phyloP scores from a whole-genome alignment of 1,284 basidiomycete species.

The Cystobasidiaceae sp. region DNA sequence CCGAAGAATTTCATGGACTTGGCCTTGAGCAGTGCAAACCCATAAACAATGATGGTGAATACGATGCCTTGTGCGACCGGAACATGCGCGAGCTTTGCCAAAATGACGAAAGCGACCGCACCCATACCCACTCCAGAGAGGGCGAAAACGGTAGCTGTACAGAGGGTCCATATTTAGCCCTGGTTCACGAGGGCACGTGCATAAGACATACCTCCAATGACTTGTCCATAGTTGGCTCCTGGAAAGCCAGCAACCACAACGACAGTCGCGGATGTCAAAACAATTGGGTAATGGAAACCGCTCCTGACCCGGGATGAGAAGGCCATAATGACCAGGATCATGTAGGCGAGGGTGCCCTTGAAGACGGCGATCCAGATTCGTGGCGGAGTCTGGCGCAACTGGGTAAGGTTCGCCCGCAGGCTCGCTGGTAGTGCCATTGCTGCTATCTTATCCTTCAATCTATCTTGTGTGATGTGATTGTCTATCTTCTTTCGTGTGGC shows the following conservation, averaged over 20 bases:
- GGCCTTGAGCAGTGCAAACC: slow-evolving; percentile 32
- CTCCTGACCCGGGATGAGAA: slow-evolving; percentile 42
- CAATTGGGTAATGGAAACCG: slow-evolving; percentile 40
- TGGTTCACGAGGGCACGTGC: not conserved
- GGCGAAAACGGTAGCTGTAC: slow-evolving; percentile 35
- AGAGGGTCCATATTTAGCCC: not conserved
- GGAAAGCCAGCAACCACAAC: slow-evolving; percentile 44
- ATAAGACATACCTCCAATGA: slow-evolving; percentile 36
- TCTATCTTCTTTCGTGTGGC: too few species aligned
- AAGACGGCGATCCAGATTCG: slow-evolving; percentile 19
- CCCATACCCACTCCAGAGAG: slow-evolving; percentile 44
- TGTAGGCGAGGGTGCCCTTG: slow-evolving; percentile 43
- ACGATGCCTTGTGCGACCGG: slow-evolving; percentile 47
- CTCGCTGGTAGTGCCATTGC: not conserved
- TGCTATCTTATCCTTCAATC: too few species aligned
- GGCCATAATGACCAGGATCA: slow-evolving; percentile 44
- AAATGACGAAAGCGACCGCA: slow-evolving; percentile 44
- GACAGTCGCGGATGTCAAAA: slow-evolving; percentile 40
- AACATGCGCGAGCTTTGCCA: slow-evolving; percentile 43
- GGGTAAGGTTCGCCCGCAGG: not conserved
- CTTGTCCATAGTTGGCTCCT: slow-evolving; percentile 41
- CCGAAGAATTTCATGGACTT: slow-evolving; percentile 41
- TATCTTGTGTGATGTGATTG: too few species aligned
- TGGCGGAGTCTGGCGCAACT: slow-evolving; percentile 12
- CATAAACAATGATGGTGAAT: slow-evolving; percentile 45